Evolutionary conservation across 1,284 basidiomycete genomes (phyloP).

Genomic region (Cerrena zonata): DNA sequence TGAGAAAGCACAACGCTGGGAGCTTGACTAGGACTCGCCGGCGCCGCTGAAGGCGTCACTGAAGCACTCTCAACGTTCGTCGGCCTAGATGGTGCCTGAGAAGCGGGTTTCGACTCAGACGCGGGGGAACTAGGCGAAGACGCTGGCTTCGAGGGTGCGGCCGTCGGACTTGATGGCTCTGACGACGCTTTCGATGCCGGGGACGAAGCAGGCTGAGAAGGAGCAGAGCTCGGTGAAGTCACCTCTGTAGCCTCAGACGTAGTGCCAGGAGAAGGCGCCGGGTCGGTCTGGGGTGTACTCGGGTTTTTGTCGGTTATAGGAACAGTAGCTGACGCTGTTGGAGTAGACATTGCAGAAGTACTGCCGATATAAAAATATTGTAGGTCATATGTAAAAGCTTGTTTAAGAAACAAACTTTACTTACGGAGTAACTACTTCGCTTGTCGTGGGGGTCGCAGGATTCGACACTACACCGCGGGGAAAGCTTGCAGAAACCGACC

Average conservation of each 20-base stretch:
- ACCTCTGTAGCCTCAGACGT: background rate
- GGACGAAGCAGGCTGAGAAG: background rate
- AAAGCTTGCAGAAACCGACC: background rate
- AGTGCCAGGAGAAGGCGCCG: background rate
- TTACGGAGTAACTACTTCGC: background rate
- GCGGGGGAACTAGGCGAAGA: background rate
- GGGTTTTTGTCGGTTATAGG: slow-evolving; percentile 1
- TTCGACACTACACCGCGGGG: background rate
- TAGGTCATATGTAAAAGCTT: background rate
- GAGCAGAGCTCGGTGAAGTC: background rate
- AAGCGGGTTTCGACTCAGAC: background rate
- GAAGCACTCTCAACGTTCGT: background rate
- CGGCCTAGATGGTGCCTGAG: background rate
- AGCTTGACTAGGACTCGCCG: background rate
- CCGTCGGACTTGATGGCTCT: background rate
- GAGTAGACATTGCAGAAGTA: background rate
- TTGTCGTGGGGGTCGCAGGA: background rate
- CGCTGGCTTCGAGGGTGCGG: background rate
- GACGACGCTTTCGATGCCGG: background rate
- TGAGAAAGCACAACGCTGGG: background rate
- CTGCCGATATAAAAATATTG: background rate
- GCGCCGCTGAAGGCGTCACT: background rate
- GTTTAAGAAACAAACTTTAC: background rate
- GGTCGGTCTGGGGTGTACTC: background rate
- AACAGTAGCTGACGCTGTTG: background rate